These are phyloP conservation scores for Colletotrichum aenigma DNA, from an alignment of 2,329 filamentous ascomycete species.

Conservation along the genomic window DNA sequence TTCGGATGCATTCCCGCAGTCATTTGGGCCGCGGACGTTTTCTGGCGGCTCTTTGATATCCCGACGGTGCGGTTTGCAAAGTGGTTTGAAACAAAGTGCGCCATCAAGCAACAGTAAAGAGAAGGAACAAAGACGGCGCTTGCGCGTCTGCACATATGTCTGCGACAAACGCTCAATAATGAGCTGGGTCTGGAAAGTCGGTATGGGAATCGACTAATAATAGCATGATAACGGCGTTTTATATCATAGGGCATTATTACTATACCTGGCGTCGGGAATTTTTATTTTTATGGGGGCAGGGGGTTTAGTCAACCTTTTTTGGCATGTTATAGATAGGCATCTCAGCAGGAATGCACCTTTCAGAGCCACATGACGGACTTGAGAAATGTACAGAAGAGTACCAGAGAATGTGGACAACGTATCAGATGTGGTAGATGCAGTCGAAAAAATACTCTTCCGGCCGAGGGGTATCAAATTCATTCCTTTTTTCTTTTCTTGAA, in stretches of 20 bases:
- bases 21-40: slow-evolving; percentile 60
- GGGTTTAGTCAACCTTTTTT: neutral
- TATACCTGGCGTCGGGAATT: slow-evolving; percentile 18
- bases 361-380: neutral
- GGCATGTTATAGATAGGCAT: slow-evolving; percentile 2
- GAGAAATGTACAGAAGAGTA: neutral
- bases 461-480: slow-evolving; percentile 17
- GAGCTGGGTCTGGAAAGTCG: neutral
- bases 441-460: neutral
- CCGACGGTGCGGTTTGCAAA: slow-evolving; percentile 61
- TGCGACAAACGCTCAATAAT: neutral
- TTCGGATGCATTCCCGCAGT: slow-evolving; percentile 54
- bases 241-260: slow-evolving; percentile 11
- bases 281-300: neutral
- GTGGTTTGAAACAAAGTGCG: slow-evolving; percentile 55
- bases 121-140: neutral
- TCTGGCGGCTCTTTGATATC: slow-evolving; percentile 59
- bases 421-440: neutral
- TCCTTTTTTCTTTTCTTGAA: slow-evolving; percentile 13
- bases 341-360: neutral
- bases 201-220: slow-evolving; percentile 13
- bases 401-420: neutral
- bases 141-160: neutral
- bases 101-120: slow-evolving; percentile 28
- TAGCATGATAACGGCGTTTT: slow-evolving; percentile 20